phyloP scores from a whole-genome alignment of 768 basidiomycete species.

The Gymnopilus junonius region DNA sequence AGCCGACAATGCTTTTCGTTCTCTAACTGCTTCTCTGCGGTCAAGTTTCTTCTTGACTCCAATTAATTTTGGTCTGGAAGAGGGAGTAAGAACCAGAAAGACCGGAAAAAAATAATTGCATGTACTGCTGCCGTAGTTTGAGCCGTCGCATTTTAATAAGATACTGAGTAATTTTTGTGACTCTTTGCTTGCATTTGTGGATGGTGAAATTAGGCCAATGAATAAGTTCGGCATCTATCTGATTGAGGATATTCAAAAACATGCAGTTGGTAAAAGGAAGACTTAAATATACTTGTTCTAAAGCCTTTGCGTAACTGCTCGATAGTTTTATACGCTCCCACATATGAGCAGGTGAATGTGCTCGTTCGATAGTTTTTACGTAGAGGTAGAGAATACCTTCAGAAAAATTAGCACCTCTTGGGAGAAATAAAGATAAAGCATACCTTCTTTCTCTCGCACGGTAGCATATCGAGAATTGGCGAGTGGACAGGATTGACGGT shows the following conservation, averaged over 20 bases:
- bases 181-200: constrained; percentile 99
- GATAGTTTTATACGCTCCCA: constrained; percentile 96
- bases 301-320: constrained; percentile 92
- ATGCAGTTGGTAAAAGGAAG: not conserved
- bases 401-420: not conserved
- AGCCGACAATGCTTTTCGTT: constrained; percentile 94
- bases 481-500: constrained; percentile 94
- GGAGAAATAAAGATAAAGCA: constrained; percentile 5
- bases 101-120: constrained; percentile 11
- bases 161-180: constrained; percentile 99
- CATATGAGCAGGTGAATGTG: constrained; percentile 95
- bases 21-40: constrained; percentile 87
- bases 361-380: constrained; percentile 97
- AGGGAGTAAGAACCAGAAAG: not conserved
- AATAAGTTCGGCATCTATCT: constrained; percentile 96
- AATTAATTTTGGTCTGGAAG: constrained; percentile 81
- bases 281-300: constrained; percentile 77
- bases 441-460: constrained; percentile 95
- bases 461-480: constrained; percentile 98
- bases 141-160: constrained; percentile 97
- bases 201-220: constrained; percentile 98
- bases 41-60: constrained; percentile 98
- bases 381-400: constrained; percentile 88
- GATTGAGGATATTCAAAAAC: not conserved
- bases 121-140: constrained; percentile 85